Conservation (phyloP, 2,329 filamentous ascomycete species). For the Tolypocladium nubicola region DNA sequence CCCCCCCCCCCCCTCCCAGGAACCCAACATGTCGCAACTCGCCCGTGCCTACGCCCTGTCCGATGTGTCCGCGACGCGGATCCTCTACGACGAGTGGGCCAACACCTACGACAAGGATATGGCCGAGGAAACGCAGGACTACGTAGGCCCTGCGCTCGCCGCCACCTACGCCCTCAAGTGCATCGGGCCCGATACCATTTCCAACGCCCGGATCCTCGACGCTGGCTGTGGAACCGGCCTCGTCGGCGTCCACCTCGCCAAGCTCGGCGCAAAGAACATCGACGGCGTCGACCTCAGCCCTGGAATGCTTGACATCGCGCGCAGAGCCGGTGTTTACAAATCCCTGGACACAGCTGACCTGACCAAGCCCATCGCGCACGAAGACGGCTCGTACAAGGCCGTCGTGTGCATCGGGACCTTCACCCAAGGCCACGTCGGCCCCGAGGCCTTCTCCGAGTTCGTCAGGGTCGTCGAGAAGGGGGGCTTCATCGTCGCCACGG, state of each 20-base stretch:
- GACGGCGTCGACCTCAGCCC: slow-evolving; percentile 42
- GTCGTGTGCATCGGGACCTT: slow-evolving; percentile 44
- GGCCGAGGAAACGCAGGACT: slow-evolving; percentile 24
- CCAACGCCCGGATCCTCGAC: slow-evolving; percentile 31
- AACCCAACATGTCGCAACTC: slow-evolving; percentile 15
- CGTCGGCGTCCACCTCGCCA: slow-evolving; percentile 35
- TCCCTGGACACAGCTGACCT: slow-evolving; percentile 34
- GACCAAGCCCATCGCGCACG: slow-evolving; percentile 27
- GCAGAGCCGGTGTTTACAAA: slow-evolving; percentile 35
- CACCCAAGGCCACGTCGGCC: slow-evolving; percentile 44
- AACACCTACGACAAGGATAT: slow-evolving; percentile 22
- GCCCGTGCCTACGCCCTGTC: slow-evolving; percentile 15
- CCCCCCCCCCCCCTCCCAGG: not conserved
- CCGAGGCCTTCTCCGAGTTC: slow-evolving; percentile 37
- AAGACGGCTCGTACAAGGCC: slow-evolving; percentile 34
- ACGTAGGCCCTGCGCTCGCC: slow-evolving; percentile 29
- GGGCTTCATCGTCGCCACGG: slow-evolving; percentile 39
- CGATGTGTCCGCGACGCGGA: slow-evolving; percentile 13
- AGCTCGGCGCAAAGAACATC: slow-evolving; percentile 31
- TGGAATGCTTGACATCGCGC: slow-evolving; percentile 42
- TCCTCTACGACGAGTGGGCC: slow-evolving; percentile 26
- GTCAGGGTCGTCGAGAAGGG: slow-evolving; percentile 33
- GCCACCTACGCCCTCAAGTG: slow-evolving; percentile 21
- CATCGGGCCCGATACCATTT: slow-evolving; percentile 14
- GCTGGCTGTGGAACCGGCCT: slow-evolving; percentile 47